These are phyloP conservation scores for Hypoxylon subgilvum DNA, from an alignment of 495 filamentous ascomycete species.

Conservation along the genomic window DNA sequence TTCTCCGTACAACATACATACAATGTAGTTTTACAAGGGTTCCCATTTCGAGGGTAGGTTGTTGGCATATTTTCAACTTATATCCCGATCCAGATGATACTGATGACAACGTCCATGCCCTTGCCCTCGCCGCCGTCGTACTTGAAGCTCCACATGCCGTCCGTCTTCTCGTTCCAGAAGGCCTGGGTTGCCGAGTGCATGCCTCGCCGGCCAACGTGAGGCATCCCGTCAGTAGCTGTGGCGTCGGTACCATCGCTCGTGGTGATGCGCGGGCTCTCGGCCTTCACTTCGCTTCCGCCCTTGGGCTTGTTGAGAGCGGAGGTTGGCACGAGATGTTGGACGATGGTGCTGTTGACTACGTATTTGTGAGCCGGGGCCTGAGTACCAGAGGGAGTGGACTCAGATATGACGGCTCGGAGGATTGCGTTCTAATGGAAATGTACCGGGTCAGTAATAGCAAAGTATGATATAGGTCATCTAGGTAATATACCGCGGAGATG, in stretches of 20 bases:
- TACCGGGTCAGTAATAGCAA: slow-evolving; percentile 8
- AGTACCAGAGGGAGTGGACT: slow-evolving; percentile 67
- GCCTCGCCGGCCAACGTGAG: slow-evolving; percentile 78
- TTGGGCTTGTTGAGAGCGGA: slow-evolving; percentile 60
- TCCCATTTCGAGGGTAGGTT: neutral
- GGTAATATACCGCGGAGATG: neutral
- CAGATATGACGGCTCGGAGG: slow-evolving; percentile 82
- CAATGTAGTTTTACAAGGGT: slow-evolving; percentile 6
- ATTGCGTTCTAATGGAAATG: slow-evolving; percentile 70
- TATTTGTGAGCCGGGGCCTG: slow-evolving; percentile 75
- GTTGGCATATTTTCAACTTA: slow-evolving; percentile 32
- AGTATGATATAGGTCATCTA: neutral
- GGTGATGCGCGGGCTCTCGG: slow-evolving; percentile 42
- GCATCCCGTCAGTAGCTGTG: slow-evolving; percentile 58
- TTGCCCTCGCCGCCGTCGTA: slow-evolving; percentile 81
- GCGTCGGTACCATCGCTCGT: slow-evolving; percentile 50
- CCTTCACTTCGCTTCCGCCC: slow-evolving; percentile 44
- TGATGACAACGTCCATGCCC: slow-evolving; percentile 91
- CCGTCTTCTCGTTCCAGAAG: slow-evolving; percentile 96
- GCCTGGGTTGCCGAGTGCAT: slow-evolving; percentile 96
- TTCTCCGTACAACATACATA: slow-evolving; percentile 13
- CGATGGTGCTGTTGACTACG: slow-evolving; percentile 95
- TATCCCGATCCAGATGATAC: slow-evolving; percentile 84
- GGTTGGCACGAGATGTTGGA: slow-evolving; percentile 77
- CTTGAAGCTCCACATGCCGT: slow-evolving; percentile 98